Evolutionary conservation across 1,284 basidiomycete species (phyloP).

Genomic region (Cutaneotrichosporon sp.): DNA sequence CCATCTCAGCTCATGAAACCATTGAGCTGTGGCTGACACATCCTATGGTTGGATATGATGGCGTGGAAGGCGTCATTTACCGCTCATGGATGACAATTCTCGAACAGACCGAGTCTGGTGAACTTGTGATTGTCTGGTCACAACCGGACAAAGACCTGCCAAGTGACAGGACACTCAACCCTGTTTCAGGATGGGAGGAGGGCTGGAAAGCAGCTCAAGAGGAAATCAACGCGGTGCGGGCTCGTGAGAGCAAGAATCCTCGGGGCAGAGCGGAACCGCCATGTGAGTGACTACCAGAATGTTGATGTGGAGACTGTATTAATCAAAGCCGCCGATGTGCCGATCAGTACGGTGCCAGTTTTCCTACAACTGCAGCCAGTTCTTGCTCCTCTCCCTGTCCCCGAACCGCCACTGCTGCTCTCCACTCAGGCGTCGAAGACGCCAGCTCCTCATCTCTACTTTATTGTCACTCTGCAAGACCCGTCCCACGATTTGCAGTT

Average conservation of each 20-base stretch:
- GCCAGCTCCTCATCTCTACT: conserved; percentile 63
- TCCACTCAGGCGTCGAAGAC: conserved; percentile 10
- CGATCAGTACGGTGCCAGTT: conserved; percentile 82
- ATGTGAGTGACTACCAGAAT: conserved; percentile 25
- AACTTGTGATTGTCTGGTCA: conserved; percentile 78
- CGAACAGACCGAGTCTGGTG: conserved; percentile 90
- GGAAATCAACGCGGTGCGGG: conserved; percentile 28
- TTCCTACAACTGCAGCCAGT: conserved; percentile 92
- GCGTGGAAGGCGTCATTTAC: conserved; percentile 93
- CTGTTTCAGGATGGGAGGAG: conserved; percentile 74
- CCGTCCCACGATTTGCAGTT: conserved; percentile 70
- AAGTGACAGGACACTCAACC: conserved; percentile 56
- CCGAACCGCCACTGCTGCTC: conserved; percentile 35
- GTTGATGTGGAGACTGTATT: no score
- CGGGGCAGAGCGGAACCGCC: conserved; percentile 22
- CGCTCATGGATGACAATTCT: conserved; percentile 67
- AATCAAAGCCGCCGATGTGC: conserved; percentile 40
- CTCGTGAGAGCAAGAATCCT: conserved; percentile 35
- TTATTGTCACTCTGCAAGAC: conserved; percentile 76
- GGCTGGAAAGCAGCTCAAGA: conserved; percentile 71
- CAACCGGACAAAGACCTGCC: conserved; percentile 55
- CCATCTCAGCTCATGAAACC: conserved; percentile 96
- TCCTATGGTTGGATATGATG: conserved; percentile 94
- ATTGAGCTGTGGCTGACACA: conserved; percentile 92
- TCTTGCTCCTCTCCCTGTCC: conserved; percentile 56